These are phyloP conservation scores for Isoetes taiwanensis DNA, from an alignment of 75 land plant genomes.

Conservation along the genomic window DNA sequence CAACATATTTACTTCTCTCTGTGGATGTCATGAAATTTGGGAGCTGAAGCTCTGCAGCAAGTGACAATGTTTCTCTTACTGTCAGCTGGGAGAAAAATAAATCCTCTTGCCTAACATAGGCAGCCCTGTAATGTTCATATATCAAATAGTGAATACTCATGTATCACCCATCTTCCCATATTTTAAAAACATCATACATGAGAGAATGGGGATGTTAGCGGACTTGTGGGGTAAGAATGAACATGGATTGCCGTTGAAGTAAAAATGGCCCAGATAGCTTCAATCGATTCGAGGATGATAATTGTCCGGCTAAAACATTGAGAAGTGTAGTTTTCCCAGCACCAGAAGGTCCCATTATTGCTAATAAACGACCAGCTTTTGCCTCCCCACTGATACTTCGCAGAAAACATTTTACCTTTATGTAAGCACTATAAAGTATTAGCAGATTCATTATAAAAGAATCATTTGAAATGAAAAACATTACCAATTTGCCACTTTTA, in stretches of 20 bases:
- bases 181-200: neutral
- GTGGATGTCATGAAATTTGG: conserved; percentile 31
- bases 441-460: too few species aligned
- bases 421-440: neutral
- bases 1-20: conserved; percentile 62
- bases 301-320: conserved; percentile 90
- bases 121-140: conserved; percentile 46
- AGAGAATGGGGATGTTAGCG: too few species aligned
- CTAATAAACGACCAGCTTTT: conserved; percentile 75
- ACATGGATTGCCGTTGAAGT: conserved; percentile 54
- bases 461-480: too few species aligned
- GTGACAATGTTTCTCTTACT: conserved; percentile 84
- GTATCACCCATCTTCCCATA: neutral
- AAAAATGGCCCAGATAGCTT: conserved; percentile 50
- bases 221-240: conserved; percentile 11
- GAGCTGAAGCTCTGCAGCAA: conserved; percentile 93
- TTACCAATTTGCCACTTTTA: conserved; percentile 36
- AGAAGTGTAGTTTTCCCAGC: conserved; percentile 94
- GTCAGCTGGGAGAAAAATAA: conserved; percentile 97
- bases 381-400: conserved; percentile 79
- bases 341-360: conserved; percentile 99
- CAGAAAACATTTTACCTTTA: conserved; percentile 60
- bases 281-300: conserved; percentile 51
- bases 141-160: too few species aligned
- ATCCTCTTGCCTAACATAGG: conserved; percentile 94